Evolutionary conservation across 345 rosid genomes (phyloP).

Genomic region (Eucalyptus pauciflora): DNA sequence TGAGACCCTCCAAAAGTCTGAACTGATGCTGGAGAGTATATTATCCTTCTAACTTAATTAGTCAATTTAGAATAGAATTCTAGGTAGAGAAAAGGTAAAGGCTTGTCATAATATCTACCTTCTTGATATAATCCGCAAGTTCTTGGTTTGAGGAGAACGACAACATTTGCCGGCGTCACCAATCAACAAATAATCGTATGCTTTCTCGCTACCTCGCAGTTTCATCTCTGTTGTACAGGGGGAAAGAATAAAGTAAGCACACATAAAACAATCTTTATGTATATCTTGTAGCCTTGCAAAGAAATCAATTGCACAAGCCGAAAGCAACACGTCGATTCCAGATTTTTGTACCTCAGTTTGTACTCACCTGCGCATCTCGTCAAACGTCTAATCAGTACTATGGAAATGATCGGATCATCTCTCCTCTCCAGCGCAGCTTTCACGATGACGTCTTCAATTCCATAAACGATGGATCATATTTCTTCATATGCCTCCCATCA

Average conservation of each 20-base stretch:
- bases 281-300: too few relatives aligned
- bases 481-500: neutral
- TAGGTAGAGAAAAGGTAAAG: neutral
- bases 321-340: neutral
- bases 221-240: too few relatives aligned
- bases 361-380: neutral
- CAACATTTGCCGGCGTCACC: too few relatives aligned
- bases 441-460: neutral
- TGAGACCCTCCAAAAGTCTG: too few relatives aligned
- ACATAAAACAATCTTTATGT: too few relatives aligned
- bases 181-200: too few relatives aligned
- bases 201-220: too few relatives aligned
- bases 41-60: too few relatives aligned
- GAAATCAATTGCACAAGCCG: too few relatives aligned
- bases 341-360: neutral
- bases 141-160: slow-evolving; percentile 26
- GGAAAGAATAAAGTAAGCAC: too few relatives aligned
- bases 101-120: slow-evolving; percentile 29
- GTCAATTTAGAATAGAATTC: neutral
- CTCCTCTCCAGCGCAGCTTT: neutral
- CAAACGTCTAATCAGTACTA: neutral
- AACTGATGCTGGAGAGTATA: too few relatives aligned
- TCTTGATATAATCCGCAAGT: slow-evolving; percentile 50
- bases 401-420: neutral
- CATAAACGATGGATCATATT: neutral